These are phyloP conservation scores for Wallacemonas collosoma DNA, from an alignment of 208 protist genomes.

Conservation along the genomic window DNA sequence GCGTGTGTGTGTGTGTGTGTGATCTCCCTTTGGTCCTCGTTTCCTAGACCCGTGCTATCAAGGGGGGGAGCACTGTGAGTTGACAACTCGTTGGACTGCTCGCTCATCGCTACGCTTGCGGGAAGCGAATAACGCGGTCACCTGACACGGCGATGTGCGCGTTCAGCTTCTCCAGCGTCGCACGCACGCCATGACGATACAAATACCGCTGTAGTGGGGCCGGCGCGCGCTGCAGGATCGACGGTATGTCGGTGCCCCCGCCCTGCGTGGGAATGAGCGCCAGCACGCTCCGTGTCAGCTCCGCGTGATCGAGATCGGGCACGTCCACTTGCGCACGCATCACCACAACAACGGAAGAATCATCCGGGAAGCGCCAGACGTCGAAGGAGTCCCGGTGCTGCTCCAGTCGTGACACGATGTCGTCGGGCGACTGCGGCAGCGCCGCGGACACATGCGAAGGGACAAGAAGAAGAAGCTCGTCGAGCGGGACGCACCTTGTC, in stretches of 20 bases:
- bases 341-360: constrained; percentile 62
- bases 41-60: too few species aligned
- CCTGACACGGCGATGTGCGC: constrained; percentile 64
- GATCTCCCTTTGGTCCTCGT: too few species aligned
- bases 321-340: constrained; percentile 75
- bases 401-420: constrained; percentile 44
- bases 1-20: too few species aligned
- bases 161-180: constrained; percentile 58
- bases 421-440: constrained; percentile 46
- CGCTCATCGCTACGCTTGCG: background rate
- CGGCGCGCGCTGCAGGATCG: constrained; percentile 65
- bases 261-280: constrained; percentile 68
- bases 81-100: background rate
- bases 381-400: constrained; percentile 74
- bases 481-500: constrained; percentile 76
- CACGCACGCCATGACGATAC: constrained; percentile 64
- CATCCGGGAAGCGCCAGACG: constrained; percentile 77
- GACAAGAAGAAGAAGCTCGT: constrained; percentile 77
- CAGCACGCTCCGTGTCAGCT: constrained; percentile 63
- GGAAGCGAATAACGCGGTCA: constrained; percentile 72
- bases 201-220: constrained; percentile 80
- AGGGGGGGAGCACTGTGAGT: too few species aligned
- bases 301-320: constrained; percentile 44
- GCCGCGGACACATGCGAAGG: constrained; percentile 62
- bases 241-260: constrained; percentile 51